Percentiles rank a stretch among this genome's conserved stretches.
Conservation (phyloP, 148 eudicot species). For the Silene uniflora region DNA sequence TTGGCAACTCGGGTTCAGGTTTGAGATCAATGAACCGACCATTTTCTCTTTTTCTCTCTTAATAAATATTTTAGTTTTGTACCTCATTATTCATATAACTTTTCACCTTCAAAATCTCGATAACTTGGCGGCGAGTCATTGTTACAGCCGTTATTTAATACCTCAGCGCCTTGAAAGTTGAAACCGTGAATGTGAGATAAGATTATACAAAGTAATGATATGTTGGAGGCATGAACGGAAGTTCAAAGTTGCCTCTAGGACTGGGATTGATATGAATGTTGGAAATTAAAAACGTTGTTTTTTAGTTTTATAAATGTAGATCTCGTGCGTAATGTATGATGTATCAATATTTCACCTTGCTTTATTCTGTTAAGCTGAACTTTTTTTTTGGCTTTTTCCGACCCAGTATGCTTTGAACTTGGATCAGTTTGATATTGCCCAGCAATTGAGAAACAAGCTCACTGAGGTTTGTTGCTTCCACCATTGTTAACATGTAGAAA, state of each 20-base stretch:
- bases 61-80: background rate
- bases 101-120: background rate
- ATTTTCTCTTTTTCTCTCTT: background rate
- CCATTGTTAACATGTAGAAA: background rate
- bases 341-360: background rate
- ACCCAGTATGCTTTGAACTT: constrained; percentile 81
- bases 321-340: constrained; percentile 1
- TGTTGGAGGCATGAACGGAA: background rate
- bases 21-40: constrained; percentile 10
- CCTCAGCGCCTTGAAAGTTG: too few species aligned
- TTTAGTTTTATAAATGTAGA: background rate
- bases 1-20: constrained; percentile 92
- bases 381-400: background rate
- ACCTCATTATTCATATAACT: background rate
- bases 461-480: constrained; percentile 59
- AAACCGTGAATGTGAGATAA: too few species aligned
- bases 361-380: constrained; percentile 5
- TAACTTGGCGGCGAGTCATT: too few species aligned
- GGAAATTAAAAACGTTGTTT: background rate
- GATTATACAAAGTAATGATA: background rate
- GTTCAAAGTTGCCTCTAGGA: background rate
- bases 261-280: constrained; percentile 13
- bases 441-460: constrained; percentile 84
- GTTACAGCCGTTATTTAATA: too few species aligned
- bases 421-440: constrained; percentile 90